These are phyloP conservation scores for Monosporozyma servazzii DNA, from an alignment of 805 yeast genomes.

Conservation along the genomic window DNA sequence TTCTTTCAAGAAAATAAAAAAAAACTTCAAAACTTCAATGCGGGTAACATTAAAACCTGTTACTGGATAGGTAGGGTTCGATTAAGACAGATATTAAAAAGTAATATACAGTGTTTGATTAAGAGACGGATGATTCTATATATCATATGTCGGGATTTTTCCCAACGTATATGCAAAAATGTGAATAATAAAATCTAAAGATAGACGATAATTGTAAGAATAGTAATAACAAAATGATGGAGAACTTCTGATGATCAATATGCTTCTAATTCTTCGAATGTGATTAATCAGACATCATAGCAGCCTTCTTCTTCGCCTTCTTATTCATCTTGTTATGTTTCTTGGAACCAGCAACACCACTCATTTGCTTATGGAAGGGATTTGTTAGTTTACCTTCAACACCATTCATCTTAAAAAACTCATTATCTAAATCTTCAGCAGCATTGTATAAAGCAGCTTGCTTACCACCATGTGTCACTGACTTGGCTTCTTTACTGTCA, in stretches of 20 bases:
- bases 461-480: constrained; percentile 67
- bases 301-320: constrained; percentile 42
- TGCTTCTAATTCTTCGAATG: neutral
- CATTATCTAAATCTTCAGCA: constrained; percentile 76
- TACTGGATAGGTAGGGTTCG: neutral
- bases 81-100: neutral
- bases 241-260: neutral
- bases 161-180: neutral
- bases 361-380: constrained; percentile 61
- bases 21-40: neutral
- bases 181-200: neutral
- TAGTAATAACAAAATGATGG: neutral
- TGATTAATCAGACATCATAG: constrained; percentile 17
- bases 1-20: neutral
- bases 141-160: neutral
- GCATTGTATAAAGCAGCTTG: constrained; percentile 73
- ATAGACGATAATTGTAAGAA: neutral
- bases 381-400: constrained; percentile 53
- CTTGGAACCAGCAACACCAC: constrained; percentile 32
- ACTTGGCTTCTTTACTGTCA: constrained; percentile 36
- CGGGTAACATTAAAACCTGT: neutral
- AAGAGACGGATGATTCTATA: neutral
- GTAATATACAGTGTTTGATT: neutral
- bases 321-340: constrained; percentile 73
- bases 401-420: constrained; percentile 64